Base-by-base conservation (phyloP, 2,329 filamentous ascomycete genomes). In the Trichoderma polysporum region DNA sequence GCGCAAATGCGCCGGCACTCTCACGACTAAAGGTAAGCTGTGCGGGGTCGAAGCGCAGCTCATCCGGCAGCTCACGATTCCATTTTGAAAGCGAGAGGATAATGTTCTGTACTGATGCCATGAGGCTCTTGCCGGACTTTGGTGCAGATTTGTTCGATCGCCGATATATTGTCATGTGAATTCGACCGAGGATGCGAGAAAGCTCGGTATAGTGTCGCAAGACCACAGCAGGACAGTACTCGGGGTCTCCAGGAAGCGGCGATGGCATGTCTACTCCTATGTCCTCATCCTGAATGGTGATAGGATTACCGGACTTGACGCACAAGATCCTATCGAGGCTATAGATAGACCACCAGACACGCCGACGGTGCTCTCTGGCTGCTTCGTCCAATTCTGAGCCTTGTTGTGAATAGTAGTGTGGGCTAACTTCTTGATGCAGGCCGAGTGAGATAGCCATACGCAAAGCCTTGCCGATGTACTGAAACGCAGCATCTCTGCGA, bases 381-480 rank as follows among this genome's bases (percentile, higher is more conserved):
- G 75, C 74, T 17, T 80, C 77, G 64, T 79, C 79, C 5, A 84
- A 74, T 19, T 49, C 29, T 12, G 25, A 37, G 31, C 2, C 70
- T 67, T 12, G 76, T 71, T 29, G 80, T 27, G 53, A 53, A 19
- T 22, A 52, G 66, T 86, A 83, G 68, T 86, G 84, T 17, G 58
- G 50, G 27, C 29, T 66, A n/a, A 83, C 79, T 68, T 86, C 85
- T 67, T 86, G 83, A 68, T 86, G 84, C n/a, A 87, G 74, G 0
- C 84, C 85, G 0, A 86, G 77, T 7, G 82, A 85, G 33, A 86
- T 84, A 9, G 85, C 85, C 85, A 87, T 87, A 13, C 84, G 81
- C 29, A 86, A 74, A 3, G 85, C 85, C 45, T 84, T 77, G 8
- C 84, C 84, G 19, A 84, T 81, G 68, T 86, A 86, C 22, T 86